Evolutionary conservation across 805 yeast genomes (phyloP).

Genomic region (Komagataella ulmi): DNA sequence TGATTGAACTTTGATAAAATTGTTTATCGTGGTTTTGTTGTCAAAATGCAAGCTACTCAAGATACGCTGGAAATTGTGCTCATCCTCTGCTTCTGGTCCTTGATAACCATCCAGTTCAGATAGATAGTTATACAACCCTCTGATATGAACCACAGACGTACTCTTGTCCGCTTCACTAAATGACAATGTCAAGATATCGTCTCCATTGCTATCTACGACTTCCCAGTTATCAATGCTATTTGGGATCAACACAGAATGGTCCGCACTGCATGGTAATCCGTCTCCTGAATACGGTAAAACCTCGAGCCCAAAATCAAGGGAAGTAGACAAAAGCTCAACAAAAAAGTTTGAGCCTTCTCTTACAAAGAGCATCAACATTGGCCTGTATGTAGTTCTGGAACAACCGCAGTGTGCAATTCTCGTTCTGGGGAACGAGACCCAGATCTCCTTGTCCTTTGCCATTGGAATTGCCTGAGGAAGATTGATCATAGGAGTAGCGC

Average conservation of each 20-base stretch:
- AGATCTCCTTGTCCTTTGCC: conserved; percentile 16
- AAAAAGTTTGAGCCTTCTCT: conserved; percentile 4
- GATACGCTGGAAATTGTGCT: conserved; percentile 16
- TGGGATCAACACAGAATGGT: conserved; percentile 20
- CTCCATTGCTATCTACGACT: not conserved
- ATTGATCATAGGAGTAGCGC: conserved; percentile 6
- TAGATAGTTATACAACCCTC: conserved; percentile 14
- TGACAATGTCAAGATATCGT: conserved; percentile 20
- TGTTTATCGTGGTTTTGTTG: conserved; percentile 30
- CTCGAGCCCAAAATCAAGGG: conserved; percentile 11
- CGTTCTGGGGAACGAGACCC: conserved; percentile 25
- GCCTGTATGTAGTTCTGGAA: conserved; percentile 23
- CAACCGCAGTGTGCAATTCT: conserved; percentile 24
- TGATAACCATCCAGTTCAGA: not conserved
- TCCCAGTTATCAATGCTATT: conserved; percentile 21
- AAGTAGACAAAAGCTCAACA: conserved; percentile 4
- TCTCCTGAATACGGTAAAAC: conserved; percentile 9
- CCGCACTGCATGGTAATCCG: conserved; percentile 6
- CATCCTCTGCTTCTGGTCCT: not conserved
- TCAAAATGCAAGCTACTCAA: conserved; percentile 34
- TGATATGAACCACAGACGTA: conserved; percentile 20
- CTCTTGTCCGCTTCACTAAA: conserved; percentile 24
- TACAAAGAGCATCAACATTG: conserved; percentile 18
- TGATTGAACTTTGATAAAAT: conserved; percentile 33
- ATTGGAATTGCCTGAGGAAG: conserved; percentile 1